Base-by-base conservation (phyloP, 2,329 filamentous ascomycete species). In the Lasiodiplodia hormozganensis region DNA sequence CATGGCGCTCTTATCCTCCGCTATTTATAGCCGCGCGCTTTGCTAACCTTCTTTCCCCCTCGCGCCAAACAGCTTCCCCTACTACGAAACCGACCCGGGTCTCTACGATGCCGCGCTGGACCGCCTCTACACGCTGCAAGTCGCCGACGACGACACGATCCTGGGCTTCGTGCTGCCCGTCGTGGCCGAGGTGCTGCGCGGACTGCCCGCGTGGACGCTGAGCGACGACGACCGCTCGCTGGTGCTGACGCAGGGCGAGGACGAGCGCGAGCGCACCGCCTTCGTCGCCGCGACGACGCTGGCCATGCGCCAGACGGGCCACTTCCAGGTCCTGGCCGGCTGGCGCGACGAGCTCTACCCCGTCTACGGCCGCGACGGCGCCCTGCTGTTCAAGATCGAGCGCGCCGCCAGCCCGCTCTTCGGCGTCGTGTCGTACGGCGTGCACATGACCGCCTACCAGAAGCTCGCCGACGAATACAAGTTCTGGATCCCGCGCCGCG, bases 401-500 rank as follows among this genome's bases (percentile, higher is more conserved):
- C 72, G 82, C 21, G 75, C 75, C 23, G 82, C 80, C 14, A 79
- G 76, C 58, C 78, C 81, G 28, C 71, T 82, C 12, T 79, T 84
- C 21, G 81, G 82, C 2, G 78, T 84, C 7, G 76, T 83, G 4
- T 82, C 78, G 2, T 81, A 79, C 62, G 81, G 82, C 6, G 78
- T 82, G 12, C 82, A 84, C 67, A 66, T 83, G 69, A 77, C 75
- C 0, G 80, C 76, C 1, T 84, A 78, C 68, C 77, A 81, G 74
- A 54, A 78, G 11, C 23, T 21, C 16, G 58, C 81, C 75, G 53
- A 78, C 65, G 90, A 89, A 21, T 81, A 97, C 54, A 90, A 89
- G 75, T 85, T 99, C 51, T 98, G 96, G 95, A 88, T 97, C 1
- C 92, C 96, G 3, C 87, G 90, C 56, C 86, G 96, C 11, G 88